phyloP scores from a whole-genome alignment of 1,139 yeast genomes.

The Yamadazyma atlantica region DNA sequence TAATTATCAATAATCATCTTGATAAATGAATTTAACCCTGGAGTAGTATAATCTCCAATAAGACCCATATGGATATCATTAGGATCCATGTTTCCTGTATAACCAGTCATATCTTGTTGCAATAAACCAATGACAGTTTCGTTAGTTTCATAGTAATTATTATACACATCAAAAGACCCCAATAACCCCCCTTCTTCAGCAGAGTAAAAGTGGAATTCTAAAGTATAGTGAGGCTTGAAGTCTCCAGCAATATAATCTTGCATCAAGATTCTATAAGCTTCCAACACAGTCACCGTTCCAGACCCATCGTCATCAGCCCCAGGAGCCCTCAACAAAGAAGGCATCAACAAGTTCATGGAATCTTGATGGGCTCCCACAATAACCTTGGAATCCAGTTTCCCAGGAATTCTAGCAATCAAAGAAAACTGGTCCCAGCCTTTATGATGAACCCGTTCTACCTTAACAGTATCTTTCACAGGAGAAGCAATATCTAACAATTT shows the following conservation, averaged over 20 bases:
- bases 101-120: constrained; percentile 97
- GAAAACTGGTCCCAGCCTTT: constrained; percentile 47
- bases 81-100: constrained; percentile 54
- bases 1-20: constrained; percentile 60
- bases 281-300: constrained; percentile 79
- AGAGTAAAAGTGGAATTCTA: constrained; percentile 91
- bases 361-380: constrained; percentile 92
- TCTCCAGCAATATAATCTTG: constrained; percentile 32
- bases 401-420: constrained; percentile 42
- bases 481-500: constrained; percentile 44
- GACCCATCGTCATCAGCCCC: constrained; percentile 97
- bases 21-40: constrained; percentile 58
- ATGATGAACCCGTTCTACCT: constrained; percentile 32
- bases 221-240: constrained; percentile 63
- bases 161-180: constrained; percentile 81
- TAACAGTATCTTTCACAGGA: constrained; percentile 34
- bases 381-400: constrained; percentile 41
- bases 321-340: constrained; percentile 73
- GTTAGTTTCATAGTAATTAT: constrained; percentile 46
- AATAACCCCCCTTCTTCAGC: constrained; percentile 94
- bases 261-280: constrained; percentile 65
- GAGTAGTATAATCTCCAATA: constrained; percentile 70
- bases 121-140: constrained; percentile 74
- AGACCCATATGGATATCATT: constrained; percentile 73
- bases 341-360: constrained; percentile 72